Conservation (phyloP, 179 eudicot genomes). For the Silene coronaria region DNA sequence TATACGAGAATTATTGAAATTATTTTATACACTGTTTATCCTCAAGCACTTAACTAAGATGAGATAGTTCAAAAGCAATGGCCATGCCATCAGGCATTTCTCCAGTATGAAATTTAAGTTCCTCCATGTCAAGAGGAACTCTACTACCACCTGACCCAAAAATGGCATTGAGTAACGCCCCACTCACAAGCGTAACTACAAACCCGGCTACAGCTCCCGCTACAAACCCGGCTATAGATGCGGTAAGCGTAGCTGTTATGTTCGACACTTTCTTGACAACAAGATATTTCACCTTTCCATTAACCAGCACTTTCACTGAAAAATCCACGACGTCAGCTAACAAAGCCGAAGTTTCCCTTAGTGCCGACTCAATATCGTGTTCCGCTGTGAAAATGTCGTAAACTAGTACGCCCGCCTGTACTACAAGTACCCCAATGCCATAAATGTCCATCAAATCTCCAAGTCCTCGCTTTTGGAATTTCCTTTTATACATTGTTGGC, state of each 20-base stretch:
- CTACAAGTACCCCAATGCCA: not conserved
- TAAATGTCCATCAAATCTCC: not conserved
- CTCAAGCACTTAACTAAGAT: too few relatives aligned
- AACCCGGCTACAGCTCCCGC: not conserved
- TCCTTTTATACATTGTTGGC: not conserved
- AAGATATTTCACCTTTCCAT: not conserved
- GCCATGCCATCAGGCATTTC: too few relatives aligned
- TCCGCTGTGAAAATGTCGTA: slow-evolving; percentile 19
- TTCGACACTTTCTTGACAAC: not conserved
- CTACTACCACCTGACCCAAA: too few relatives aligned
- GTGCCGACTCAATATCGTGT: not conserved
- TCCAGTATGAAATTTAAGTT: too few relatives aligned
- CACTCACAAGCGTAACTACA: not conserved
- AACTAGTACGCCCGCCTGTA: slow-evolving; percentile 3
- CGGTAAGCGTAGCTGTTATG: not conserved
- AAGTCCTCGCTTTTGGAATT: too few relatives aligned
- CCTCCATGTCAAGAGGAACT: too few relatives aligned
- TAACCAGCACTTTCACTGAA: not conserved
- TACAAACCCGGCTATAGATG: not conserved
- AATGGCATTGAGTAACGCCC: not conserved
- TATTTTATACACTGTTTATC: too few relatives aligned
- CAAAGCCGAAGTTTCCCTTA: not conserved
- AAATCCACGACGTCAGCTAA: not conserved
- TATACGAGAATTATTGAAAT: too few relatives aligned
- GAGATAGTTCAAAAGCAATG: too few relatives aligned